A percentile compares a stretch with the other conserved stretches of the same genome.
Evolutionary conservation across 495 filamentous ascomycete species (phyloP).

Genomic region (Tuber borchii): DNA sequence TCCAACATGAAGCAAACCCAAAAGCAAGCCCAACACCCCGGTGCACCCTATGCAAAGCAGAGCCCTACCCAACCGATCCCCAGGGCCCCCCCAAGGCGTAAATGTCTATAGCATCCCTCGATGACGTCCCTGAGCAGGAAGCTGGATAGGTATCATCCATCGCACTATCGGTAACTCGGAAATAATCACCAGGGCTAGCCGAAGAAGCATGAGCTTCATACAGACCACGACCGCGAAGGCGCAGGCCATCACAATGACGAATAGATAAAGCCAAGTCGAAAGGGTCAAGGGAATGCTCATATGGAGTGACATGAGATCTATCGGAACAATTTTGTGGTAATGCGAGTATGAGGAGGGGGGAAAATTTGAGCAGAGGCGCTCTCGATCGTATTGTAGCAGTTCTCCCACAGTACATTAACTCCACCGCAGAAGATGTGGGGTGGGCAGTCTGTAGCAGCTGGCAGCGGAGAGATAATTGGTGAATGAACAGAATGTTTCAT

Average conservation of each 20-base stretch:
- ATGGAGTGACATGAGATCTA: not conserved
- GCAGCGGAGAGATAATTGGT: not conserved
- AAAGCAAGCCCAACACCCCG: not conserved
- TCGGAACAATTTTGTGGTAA: not conserved
- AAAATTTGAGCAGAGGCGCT: not conserved
- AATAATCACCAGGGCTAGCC: slow-evolving; percentile 33
- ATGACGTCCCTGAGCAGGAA: slow-evolving; percentile 10
- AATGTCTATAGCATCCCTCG: slow-evolving; percentile 1
- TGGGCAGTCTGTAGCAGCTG: not conserved
- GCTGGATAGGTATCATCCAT: slow-evolving; percentile 19
- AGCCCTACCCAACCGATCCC: not conserved
- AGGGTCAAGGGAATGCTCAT: not conserved
- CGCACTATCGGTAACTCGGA: slow-evolving; percentile 29
- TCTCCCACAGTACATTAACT: not conserved
- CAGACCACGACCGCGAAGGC: not conserved
- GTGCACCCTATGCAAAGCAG: not conserved
- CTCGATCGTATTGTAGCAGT: not conserved
- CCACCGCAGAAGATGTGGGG: not conserved
- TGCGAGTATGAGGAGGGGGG: not conserved
- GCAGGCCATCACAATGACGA: not conserved
- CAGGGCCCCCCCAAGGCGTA: not conserved
- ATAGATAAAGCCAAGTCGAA: not conserved
- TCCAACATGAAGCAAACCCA: not conserved
- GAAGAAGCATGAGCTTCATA: slow-evolving; percentile 31
- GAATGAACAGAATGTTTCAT: not conserved